Percentiles rank a stretch among this genome's conserved stretches.
Evolutionary conservation across 2,329 filamentous ascomycete species (phyloP).

Genomic region (Trichophyton benhamiae): DNA sequence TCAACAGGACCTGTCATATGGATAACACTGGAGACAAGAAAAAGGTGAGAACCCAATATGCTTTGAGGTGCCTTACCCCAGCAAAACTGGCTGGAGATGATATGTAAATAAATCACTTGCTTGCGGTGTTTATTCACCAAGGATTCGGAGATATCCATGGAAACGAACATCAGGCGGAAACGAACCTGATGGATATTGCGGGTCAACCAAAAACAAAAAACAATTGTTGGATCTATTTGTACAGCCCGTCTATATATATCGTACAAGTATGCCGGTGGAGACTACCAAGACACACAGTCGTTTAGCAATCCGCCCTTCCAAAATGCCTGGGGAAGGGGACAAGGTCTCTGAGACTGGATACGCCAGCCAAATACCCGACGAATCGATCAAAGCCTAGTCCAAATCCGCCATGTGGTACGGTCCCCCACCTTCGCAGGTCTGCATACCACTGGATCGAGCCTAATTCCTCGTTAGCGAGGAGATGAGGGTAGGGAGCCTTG

Average conservation of each 20-base stretch:
- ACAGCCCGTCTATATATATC: neutral
- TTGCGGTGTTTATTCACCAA: no score
- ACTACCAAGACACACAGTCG: neutral
- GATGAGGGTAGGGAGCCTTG: conserved; percentile 25
- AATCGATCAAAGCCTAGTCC: conserved; percentile 82
- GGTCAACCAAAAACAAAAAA: neutral
- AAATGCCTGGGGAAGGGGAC: conserved; percentile 69
- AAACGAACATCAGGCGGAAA: neutral
- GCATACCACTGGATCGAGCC: conserved; percentile 70
- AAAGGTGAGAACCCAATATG: neutral
- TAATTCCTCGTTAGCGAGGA: conserved; percentile 28
- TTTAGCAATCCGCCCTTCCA: conserved; percentile 41
- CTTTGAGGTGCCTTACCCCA: neutral
- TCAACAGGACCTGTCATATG: neutral
- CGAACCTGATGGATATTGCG: neutral
- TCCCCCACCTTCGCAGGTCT: conserved; percentile 81
- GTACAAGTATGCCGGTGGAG: neutral
- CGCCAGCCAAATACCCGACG: conserved; percentile 68
- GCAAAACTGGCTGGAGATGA: neutral
- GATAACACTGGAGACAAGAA: neutral
- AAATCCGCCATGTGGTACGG: conserved; percentile 81
- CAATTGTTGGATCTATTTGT: neutral
- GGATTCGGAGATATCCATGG: neutral
- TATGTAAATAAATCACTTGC: no score
- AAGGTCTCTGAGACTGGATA: conserved; percentile 71